These are phyloP conservation scores for Mesotaenium endlicherianum DNA, from an alignment of 139 green algal species.

Conservation along the genomic window DNA sequence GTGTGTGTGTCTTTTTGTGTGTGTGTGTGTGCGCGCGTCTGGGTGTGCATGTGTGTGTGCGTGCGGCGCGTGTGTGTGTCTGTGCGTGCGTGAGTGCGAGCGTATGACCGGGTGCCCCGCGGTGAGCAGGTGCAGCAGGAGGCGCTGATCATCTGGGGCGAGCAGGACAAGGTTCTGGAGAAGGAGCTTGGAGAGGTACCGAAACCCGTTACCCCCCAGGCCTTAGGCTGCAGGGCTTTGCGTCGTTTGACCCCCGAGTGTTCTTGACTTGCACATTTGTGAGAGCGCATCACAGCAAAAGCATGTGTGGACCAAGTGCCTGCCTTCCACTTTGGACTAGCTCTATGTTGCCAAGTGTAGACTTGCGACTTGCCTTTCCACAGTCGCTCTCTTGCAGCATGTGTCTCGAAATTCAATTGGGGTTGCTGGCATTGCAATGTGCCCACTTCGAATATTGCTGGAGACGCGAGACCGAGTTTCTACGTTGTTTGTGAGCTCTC, in stretches of 20 bases:
- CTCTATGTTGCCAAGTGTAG: background rate
- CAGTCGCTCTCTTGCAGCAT: background rate
- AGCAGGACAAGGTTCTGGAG: conserved; percentile 70
- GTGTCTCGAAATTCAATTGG: background rate
- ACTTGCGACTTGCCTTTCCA: background rate
- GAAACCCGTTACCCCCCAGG: background rate
- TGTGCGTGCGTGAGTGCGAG: too few species aligned
- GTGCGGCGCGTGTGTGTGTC: background rate
- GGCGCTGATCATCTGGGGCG: conserved; percentile 88
- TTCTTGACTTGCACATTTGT: too few species aligned
- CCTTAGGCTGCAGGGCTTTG: too few species aligned
- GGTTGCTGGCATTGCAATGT: background rate
- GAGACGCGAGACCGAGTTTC: background rate
- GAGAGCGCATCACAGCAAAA: background rate
- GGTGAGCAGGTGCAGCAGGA: conserved; percentile 60
- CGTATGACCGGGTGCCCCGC: background rate
- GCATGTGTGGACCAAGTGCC: background rate
- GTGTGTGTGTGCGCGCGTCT: background rate
- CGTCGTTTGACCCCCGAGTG: too few species aligned
- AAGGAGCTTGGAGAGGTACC: conserved; percentile 19
- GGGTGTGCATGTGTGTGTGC: background rate
- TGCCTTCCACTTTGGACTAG: background rate
- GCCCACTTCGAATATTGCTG: background rate
- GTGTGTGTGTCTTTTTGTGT: too few species aligned
- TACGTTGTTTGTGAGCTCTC: background rate